Evolutionary conservation across 2,329 filamentous ascomycete species (phyloP).

Genomic region (Cladorrhinum sp.): DNA sequence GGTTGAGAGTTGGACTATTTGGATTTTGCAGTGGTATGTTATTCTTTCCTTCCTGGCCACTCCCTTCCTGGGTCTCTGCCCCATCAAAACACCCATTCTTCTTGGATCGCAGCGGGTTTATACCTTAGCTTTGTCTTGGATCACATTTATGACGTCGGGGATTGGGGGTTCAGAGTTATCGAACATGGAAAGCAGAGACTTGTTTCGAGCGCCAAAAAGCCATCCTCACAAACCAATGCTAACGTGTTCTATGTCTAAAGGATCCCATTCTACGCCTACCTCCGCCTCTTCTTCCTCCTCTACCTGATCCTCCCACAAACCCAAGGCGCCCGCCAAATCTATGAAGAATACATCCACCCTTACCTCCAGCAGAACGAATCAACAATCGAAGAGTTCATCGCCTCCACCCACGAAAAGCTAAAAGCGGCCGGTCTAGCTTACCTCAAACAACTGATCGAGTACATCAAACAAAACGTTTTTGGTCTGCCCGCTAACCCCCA

Average conservation of each 20-base stretch:
- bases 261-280: constrained; percentile 92
- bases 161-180: no score
- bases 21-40: constrained; percentile 74
- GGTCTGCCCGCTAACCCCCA: constrained; percentile 63
- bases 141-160: no score
- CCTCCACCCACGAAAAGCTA: constrained; percentile 72
- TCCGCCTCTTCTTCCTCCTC: constrained; percentile 80
- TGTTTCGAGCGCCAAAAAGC: no score
- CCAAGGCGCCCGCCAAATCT: constrained; percentile 85
- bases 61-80: no score
- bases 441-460: constrained; percentile 66
- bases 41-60: background rate
- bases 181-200: no score
- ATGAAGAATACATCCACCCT: constrained; percentile 80
- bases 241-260: constrained; percentile 36
- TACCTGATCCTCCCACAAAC: constrained; percentile 97
- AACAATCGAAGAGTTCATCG: constrained; percentile 88
- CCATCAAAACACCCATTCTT: no score
- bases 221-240: no score
- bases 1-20: constrained; percentile 82
- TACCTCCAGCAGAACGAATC: constrained; percentile 84
- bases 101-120: no score
- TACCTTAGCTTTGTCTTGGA: no score
- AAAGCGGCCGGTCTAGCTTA: constrained; percentile 75
- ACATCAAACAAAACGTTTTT: constrained; percentile 73